Evolutionary conservation across 1,284 basidiomycete species (phyloP), one percentile per base, ranked within the genome.

Genomic region (Cutaneotrichosporon sp.): DNA sequence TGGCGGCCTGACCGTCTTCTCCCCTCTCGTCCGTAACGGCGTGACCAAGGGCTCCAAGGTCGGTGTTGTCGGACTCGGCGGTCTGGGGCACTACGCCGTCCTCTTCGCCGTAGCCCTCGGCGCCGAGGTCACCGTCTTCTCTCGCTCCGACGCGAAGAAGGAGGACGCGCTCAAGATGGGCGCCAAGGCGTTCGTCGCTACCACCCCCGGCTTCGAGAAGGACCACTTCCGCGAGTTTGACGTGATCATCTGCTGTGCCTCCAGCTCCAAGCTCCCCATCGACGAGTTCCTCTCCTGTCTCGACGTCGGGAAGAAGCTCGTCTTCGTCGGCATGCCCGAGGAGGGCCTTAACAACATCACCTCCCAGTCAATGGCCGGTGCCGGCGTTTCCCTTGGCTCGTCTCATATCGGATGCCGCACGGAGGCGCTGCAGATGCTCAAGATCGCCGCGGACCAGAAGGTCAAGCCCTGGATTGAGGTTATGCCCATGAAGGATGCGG

Each of bases 1-100:
- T 64, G 84, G 78, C 5, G 85, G 85, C 45, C 69, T 86, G 20
- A 86, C 85, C 8, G 79, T 83, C 35, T 86, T 78, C 75, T 83
- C 82, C 0, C 84, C 85, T 3, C 74, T 87, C 7, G 77, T 80
- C 46, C 77, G 81, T 41, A 81, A 84, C 69, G 81, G 81, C 32
- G 77, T 78, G 50, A 83, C 82, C 0, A 79, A 82, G 4, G 84
- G 84, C 20, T 83, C 82, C 76, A 81, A 80, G 56, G 83, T 87
- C 53, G 85, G 82, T 33, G 75, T 87, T 46, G 76, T 84, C 61
- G 84, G 85, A 38, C 79, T 84, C 41, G 83, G 83, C 45, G 84
- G 83, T 33, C 72, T 84, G 17, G 80, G 80, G 10, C 80, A 82
- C 64, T 79, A 78, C 58, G 82, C 78, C 44, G 76, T 83, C 34